Percentiles rank a stretch among this genome's conserved stretches.
These are phyloP conservation scores for Aspergillus nomiae DNA, from an alignment of 2,329 filamentous ascomycete species.

Conservation along the genomic window DNA sequence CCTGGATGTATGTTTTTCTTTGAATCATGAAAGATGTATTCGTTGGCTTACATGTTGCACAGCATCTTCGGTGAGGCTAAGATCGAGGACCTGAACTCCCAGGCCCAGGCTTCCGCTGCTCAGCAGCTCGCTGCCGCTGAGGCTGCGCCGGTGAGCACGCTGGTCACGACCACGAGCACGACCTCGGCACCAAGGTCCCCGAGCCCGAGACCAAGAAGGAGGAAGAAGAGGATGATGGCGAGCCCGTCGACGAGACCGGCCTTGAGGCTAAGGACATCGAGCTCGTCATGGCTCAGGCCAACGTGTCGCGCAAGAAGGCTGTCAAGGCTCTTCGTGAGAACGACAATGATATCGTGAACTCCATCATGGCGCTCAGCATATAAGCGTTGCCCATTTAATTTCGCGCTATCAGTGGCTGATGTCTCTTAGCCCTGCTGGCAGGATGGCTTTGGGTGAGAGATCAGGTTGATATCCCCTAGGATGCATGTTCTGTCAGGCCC, in stretches of 20 bases:
- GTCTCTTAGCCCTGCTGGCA: slow-evolving; percentile 25
- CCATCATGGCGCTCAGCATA: slow-evolving; percentile 97
- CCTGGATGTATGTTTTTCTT: slow-evolving; percentile 81
- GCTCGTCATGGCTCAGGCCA: slow-evolving; percentile 97
- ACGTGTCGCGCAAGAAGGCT: slow-evolving; percentile 95
- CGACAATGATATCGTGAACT: slow-evolving; percentile 99
- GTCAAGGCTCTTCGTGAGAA: slow-evolving; percentile 96
- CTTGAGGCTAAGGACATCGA: slow-evolving; percentile 99
- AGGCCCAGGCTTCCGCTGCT: slow-evolving; percentile 92
- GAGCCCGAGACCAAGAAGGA: slow-evolving; percentile 65
- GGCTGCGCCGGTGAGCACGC: slow-evolving; percentile 58
- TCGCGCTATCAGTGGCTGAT: slow-evolving; percentile 26
- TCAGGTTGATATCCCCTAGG: slow-evolving; percentile 30
- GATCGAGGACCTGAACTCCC: slow-evolving; percentile 99
- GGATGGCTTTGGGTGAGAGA: slow-evolving; percentile 34
- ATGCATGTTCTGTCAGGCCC: slow-evolving; percentile 24
- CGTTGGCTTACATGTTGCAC: slow-evolving; percentile 27
- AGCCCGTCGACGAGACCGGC: slow-evolving; percentile 92
- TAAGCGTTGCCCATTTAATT: slow-evolving; percentile 42
- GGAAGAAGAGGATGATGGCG: slow-evolving; percentile 86
- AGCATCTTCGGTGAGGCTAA: slow-evolving; percentile 99
- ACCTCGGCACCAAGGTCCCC: slow-evolving; percentile 62
- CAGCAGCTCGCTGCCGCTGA: slow-evolving; percentile 87
- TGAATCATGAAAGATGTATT: neutral
- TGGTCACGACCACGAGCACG: slow-evolving; percentile 58